Evolutionary conservation across 345 rosid genomes (phyloP), one percentile per base, ranked within the genome.

Genomic region (Sonneratia caseolaris): DNA sequence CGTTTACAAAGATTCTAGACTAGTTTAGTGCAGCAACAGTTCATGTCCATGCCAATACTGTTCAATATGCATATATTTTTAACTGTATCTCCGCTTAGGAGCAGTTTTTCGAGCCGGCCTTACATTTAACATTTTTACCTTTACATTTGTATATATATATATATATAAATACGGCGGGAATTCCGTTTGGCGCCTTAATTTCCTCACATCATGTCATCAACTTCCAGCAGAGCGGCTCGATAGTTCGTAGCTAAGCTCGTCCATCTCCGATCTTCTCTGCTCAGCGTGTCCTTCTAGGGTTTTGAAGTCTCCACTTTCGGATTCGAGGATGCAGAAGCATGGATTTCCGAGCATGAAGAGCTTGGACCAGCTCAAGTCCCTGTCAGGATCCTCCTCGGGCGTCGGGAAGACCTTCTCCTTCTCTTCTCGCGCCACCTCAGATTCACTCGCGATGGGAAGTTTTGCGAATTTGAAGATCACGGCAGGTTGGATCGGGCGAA

Each of bases 381-480:
- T 82, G 24, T 47, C 89, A 57, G 79, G 83, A 76, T 68, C 84
- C 22, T 32, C 55, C 62, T 55, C 81, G 6, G 86, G 86, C 76
- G 71, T 81, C 42, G 73, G 89, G 76, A 93, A 82, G 83, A 75
- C 70, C 77, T 71, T 81, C 76, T 75, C 97, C 35, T 76, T 81
- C 79, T 66, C 89, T 73, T 79, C 87, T 45, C 89, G 91, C 72
- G 74, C 82, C 3, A 73, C 89, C 40, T 72, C 84, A 40, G 89
- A 88, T 55, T 85, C 91, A 47, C 61, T 66, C 59, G 70, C 93
- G 16, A 78, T 80, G 27, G 95, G 96, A 16, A 86, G 88, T 74
- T 94, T 94, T 80, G 81, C 87, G 38, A 89, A 87, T 76, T 73
- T 88, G 84, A 91, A 94, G 86, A 78, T 91, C 47, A 86, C 96